Evolutionary conservation across 2,329 filamentous ascomycete species (phyloP).

Genomic region (Scedosporium minutisporum): DNA sequence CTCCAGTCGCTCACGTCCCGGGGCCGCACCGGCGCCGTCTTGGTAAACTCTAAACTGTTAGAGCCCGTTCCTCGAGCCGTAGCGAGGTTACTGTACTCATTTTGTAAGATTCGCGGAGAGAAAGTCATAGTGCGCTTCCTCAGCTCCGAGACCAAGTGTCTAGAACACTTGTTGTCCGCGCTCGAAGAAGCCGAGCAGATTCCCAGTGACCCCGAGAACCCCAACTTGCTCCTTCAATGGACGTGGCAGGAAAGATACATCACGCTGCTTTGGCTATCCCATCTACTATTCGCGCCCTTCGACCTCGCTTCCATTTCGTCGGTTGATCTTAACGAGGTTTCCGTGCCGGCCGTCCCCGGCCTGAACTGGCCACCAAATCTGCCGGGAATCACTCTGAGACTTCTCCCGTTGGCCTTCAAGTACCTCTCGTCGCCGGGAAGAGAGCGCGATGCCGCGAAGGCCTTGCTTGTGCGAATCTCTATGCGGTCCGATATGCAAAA

Average conservation of each 20-base stretch:
- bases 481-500: slow-evolving; percentile 82
- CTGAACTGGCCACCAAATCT: slow-evolving; percentile 49
- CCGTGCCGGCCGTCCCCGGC: slow-evolving; percentile 31
- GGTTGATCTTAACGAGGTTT: slow-evolving; percentile 36
- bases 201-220: slow-evolving; percentile 11
- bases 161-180: slow-evolving; percentile 69
- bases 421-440: slow-evolving; percentile 72
- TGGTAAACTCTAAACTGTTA: slow-evolving; percentile 29
- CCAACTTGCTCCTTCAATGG: slow-evolving; percentile 27
- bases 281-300: slow-evolving; percentile 78
- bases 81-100: slow-evolving; percentile 71
- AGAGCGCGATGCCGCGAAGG: slow-evolving; percentile 79
- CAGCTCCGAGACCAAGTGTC: slow-evolving; percentile 76
- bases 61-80: slow-evolving; percentile 59
- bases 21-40: slow-evolving; percentile 27
- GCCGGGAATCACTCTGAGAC: slow-evolving; percentile 60
- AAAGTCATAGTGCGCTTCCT: slow-evolving; percentile 89
- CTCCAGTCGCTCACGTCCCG: slow-evolving; percentile 51
- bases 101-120: slow-evolving; percentile 89
- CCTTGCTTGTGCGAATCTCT: slow-evolving; percentile 70
- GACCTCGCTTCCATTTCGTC: slow-evolving; percentile 79
- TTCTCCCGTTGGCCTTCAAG: slow-evolving; percentile 60
- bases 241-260: slow-evolving; percentile 86
- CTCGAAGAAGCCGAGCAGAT: slow-evolving; percentile 51
- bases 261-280: slow-evolving; percentile 77